Base-by-base conservation (phyloP, 768 basidiomycete genomes). In the Pisolithus marmoratus region DNA sequence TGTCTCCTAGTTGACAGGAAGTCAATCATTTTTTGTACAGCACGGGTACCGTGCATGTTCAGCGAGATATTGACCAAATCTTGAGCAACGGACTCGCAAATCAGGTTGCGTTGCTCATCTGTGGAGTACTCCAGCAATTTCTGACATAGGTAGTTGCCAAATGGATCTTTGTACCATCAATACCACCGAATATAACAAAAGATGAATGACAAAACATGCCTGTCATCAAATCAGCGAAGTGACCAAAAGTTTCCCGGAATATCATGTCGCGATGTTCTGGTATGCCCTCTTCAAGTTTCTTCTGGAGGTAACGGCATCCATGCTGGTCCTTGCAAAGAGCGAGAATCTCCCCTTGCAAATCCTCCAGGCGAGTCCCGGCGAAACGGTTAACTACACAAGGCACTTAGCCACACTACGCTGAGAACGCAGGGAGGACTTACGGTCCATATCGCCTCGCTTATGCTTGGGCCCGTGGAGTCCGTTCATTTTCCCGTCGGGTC, bases 21-120 rank as follows among this genome's bases (percentile, higher is more conserved):
- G 70, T 99, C 96, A 57, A 99, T 96, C 95, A 98, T 98, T 76
- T 98, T 98, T 75, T 99, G 96, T 53, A 98, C 96, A 24, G 96
- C 96, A 55, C 96, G 85, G 29, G 96, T 99, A 29, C 96, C 96
- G 70, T 99, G 96, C 96, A 99, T 99, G 72, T 99, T 99, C 56
- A 99, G 77, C 31, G 94, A 96, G 64, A 99, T 98, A 66, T 87
- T 93, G 62, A 99, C 96, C 46, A 99, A 80, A 61, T 99, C 96
- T 63, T 94, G 90, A 31, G 94, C 92, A 46, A 99, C 95, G 23
- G 92, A 94, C 67, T 98, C 95, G 73, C 96, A 96, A 52, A 98
- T 95, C 31, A 92, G 78, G 63, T 92, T 94, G 52, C 95, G 84
- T 63, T 99, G 96, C 60, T 99, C 96, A 60, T 99, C 96, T 14